Evolutionary conservation across 2,329 filamentous ascomycete genomes (phyloP), one percentile per base, ranked within the genome.

Genomic region (Sphaerostilbella broomeana): DNA sequence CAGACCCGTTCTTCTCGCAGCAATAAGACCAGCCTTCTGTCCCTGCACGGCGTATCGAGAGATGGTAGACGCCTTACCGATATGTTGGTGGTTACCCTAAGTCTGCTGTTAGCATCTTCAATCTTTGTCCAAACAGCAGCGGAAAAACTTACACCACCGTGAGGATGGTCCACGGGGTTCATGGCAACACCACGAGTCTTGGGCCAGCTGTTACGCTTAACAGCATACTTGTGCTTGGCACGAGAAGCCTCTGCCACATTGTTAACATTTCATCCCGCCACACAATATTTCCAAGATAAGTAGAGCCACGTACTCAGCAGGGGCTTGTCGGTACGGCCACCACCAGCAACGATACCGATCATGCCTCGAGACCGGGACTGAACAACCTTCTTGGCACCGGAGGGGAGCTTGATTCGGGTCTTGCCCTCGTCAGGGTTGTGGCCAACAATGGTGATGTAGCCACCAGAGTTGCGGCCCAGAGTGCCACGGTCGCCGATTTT

Each of bases 141-240:
- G 40, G 33, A 34, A 35, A 42, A 58, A 77, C 73, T 60, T 77
- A 77, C 75, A 86, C 84, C 85, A 86, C 86, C 86, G 83, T 92
- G 86, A 71, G 86, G 86, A 81, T 98, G 92, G 76, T 98, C 92
- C 64, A 98, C 92, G 63, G 92, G 92, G 79, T 98, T 98, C 92
- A 98, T 98, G 73, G 92, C 92, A 84, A 98, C 92, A 95, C 92
- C 92, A 92, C 92, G 90, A 80, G 92, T 98, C 86, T 94, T 95
- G 75, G 92, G 92, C 92, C 92, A 98, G 67, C 82, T 90, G 87
- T 98, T 97, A 69, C 92, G 88, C 88, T 98, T 98, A 77, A 95
- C 94, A 60, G 89, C 88, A 77, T 95, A 98, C 86, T 98, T 98
- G 70, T 97, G 90, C 87, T 97, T 98, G 65, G 92, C 92, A 68